Percentiles rank a stretch among this genome's conserved stretches.
phyloP scores from a whole-genome alignment of 345 rosid species.

The Melastoma malabathricum region DNA sequence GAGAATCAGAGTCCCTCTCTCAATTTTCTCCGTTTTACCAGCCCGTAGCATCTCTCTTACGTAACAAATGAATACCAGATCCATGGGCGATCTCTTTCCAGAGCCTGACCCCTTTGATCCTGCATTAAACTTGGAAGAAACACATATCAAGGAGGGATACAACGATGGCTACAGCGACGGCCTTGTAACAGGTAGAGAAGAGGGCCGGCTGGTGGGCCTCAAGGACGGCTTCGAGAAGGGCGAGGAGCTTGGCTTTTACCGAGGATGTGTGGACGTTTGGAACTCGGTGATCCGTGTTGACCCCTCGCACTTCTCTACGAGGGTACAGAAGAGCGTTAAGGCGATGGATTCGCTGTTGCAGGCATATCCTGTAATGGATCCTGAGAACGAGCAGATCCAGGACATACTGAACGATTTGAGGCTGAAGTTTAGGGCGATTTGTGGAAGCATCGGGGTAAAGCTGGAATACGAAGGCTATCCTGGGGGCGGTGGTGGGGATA shows the following conservation, averaged over 20 bases:
- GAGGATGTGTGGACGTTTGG: constrained; percentile 63
- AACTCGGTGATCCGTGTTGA: constrained; percentile 35
- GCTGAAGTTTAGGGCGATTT: constrained; percentile 49
- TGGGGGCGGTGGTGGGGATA: constrained; percentile 16
- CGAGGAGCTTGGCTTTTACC: constrained; percentile 70
- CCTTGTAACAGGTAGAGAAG: constrained; percentile 39
- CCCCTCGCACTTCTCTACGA: constrained; percentile 33
- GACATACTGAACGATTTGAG: constrained; percentile 47
- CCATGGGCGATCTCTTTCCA: constrained; percentile 8
- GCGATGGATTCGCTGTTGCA: constrained; percentile 46
- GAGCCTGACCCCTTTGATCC: constrained; percentile 41
- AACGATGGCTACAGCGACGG: constrained; percentile 40
- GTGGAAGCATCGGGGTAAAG: constrained; percentile 51
- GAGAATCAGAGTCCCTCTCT: too few species aligned
- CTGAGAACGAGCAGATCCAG: constrained; percentile 47
- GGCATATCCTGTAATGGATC: constrained; percentile 43
- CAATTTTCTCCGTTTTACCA: neutral
- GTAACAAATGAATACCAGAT: neutral
- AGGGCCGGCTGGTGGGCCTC: constrained; percentile 46
- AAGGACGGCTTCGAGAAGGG: constrained; percentile 59
- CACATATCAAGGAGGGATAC: constrained; percentile 54
- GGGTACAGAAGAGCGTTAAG: constrained; percentile 40
- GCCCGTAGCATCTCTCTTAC: neutral
- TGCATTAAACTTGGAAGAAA: constrained; percentile 41
- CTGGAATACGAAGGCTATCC: constrained; percentile 57